Conservation (phyloP, 2,329 filamentous ascomycete genomes). For the Cytospora mali region DNA sequence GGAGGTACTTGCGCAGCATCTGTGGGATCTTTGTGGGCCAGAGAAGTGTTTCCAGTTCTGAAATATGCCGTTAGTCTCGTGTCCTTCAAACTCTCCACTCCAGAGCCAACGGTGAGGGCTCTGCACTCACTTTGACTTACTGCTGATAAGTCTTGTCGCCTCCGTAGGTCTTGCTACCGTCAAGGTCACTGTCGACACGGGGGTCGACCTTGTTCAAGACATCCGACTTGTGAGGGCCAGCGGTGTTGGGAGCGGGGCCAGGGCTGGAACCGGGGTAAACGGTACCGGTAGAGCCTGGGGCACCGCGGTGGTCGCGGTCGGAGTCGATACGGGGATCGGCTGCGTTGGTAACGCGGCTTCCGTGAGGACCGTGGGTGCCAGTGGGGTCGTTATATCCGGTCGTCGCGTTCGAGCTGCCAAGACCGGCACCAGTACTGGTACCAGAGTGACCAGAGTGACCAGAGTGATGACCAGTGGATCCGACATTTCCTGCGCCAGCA, state of each 20-base stretch:
- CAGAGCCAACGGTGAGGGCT: conserved; percentile 18
- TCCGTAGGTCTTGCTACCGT: conserved; percentile 57
- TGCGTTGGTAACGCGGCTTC: conserved; percentile 41
- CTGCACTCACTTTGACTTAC: conserved; percentile 39
- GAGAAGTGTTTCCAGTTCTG: background rate
- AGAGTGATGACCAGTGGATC: conserved; percentile 33
- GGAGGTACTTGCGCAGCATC: conserved; percentile 62
- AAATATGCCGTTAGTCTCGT: background rate
- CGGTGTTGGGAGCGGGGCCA: conserved; percentile 48
- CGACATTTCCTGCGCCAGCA: conserved; percentile 11
- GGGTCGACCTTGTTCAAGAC: conserved; percentile 59
- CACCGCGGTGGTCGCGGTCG: conserved; percentile 38
- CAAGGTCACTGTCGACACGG: conserved; percentile 57
- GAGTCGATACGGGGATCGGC: conserved; percentile 43
- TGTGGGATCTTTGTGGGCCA: conserved; percentile 47
- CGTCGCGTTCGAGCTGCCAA: conserved; percentile 27
- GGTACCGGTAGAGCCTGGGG: conserved; percentile 29
- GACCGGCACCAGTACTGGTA: conserved; percentile 30
- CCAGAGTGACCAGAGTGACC: conserved; percentile 35
- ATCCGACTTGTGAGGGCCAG: conserved; percentile 56
- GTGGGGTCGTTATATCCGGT: conserved; percentile 38
- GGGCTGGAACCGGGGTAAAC: conserved; percentile 30
- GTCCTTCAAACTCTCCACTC: conserved; percentile 32
- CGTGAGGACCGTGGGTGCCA: conserved; percentile 39
- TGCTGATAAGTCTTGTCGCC: conserved; percentile 54